Percentiles rank a stretch among this genome's conserved stretches.
These are phyloP conservation scores for Juncus inflexus DNA, from an alignment of 176 grass and related monocot species.

Conservation along the genomic window DNA sequence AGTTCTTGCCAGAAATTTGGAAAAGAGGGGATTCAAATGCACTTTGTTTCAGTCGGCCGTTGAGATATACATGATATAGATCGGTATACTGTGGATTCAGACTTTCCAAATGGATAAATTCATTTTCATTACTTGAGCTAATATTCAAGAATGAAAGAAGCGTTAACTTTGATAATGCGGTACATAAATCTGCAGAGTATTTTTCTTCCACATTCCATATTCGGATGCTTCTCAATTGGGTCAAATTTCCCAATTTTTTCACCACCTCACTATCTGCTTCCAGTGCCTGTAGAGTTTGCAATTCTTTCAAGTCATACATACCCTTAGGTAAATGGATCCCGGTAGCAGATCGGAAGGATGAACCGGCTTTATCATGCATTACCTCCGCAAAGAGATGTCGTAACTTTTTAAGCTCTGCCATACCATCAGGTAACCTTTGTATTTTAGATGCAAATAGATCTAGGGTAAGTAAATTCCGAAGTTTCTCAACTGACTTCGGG, in stretches of 20 bases:
- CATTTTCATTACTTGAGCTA: constrained; percentile 35
- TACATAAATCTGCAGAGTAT: constrained; percentile 31
- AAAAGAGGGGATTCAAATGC: constrained; percentile 37
- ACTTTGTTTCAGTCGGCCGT: constrained; percentile 26
- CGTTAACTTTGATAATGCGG: constrained; percentile 42
- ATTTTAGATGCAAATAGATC: constrained; percentile 15
- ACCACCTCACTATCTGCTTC: constrained; percentile 33
- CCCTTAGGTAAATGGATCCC: constrained; percentile 32
- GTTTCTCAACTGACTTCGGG: constrained; percentile 30
- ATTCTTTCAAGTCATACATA: constrained; percentile 35
- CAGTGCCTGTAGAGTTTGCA: constrained; percentile 26
- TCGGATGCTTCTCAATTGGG: constrained; percentile 33
- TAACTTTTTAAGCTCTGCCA: constrained; percentile 15
- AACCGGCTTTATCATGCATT: constrained; percentile 15
- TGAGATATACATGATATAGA: constrained; percentile 32
- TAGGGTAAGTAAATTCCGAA: constrained; percentile 44
- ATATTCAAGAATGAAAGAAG: constrained; percentile 32
- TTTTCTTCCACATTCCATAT: constrained; percentile 31
- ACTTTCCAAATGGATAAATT: constrained; percentile 33
- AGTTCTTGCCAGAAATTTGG: not conserved
- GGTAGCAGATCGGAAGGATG: constrained; percentile 11
- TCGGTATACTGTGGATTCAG: constrained; percentile 14
- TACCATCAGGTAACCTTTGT: constrained; percentile 13
- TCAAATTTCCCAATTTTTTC: constrained; percentile 31
- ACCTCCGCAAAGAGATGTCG: constrained; percentile 29